Evolutionary conservation across 2,329 filamentous ascomycete species (phyloP).

Genomic region (Penicillium aurantiogriseum): DNA sequence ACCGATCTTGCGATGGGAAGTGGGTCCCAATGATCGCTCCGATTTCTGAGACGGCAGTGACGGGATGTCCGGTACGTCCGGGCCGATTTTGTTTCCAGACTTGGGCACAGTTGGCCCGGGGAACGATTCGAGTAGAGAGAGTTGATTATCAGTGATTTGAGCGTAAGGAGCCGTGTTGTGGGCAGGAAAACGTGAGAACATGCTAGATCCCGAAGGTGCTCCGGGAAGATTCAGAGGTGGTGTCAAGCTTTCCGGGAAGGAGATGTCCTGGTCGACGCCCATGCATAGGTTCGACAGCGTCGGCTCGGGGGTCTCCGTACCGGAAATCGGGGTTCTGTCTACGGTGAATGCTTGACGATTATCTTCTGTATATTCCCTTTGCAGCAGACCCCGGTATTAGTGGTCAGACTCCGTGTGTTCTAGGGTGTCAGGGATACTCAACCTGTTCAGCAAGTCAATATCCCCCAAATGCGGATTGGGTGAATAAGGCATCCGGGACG

Average conservation of each 20-base stretch:
- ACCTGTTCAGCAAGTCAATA: background rate
- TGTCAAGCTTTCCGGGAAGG: background rate
- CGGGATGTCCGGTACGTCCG: background rate
- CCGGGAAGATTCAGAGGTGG: background rate
- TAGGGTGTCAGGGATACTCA: background rate
- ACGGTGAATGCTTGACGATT: background rate
- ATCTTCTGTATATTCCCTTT: background rate
- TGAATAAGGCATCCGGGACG: background rate
- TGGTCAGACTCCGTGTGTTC: background rate
- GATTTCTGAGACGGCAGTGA: background rate
- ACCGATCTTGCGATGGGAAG: background rate
- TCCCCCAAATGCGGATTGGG: background rate
- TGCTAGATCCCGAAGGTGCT: background rate
- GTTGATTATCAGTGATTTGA: background rate
- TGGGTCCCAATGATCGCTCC: background rate
- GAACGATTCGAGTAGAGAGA: background rate
- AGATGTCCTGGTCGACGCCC: background rate
- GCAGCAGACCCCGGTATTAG: background rate
- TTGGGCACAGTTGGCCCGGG: background rate
- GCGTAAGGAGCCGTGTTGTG: background rate
- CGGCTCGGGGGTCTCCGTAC: background rate
- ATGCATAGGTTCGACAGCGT: background rate
- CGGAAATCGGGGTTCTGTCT: background rate
- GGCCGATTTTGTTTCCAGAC: background rate
- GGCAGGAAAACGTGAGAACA: background rate